A percentile compares a stretch with the other conserved stretches of the same genome.
phyloP scores from a whole-genome alignment of 2,329 filamentous ascomycete species.

The Trichoderma oligosporum region DNA sequence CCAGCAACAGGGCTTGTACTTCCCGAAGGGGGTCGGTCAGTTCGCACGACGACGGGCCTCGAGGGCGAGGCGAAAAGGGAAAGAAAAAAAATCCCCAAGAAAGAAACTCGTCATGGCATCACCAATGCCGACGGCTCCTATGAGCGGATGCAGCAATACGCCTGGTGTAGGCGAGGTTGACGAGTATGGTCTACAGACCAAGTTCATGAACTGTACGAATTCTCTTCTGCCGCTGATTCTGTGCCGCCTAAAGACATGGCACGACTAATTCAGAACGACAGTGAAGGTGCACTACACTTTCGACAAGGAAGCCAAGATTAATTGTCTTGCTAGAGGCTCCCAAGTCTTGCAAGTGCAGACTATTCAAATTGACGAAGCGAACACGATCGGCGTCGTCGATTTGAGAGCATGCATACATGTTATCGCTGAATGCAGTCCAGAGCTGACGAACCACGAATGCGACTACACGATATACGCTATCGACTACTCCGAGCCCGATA shows the following conservation, averaged over 20 bases:
- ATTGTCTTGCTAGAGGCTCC: constrained; percentile 83
- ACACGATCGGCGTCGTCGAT: constrained; percentile 81
- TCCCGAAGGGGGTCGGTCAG: constrained; percentile 6
- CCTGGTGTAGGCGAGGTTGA: constrained; percentile 33
- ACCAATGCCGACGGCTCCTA: constrained; percentile 34
- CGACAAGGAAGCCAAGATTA: constrained; percentile 80
- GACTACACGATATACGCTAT: constrained; percentile 97
- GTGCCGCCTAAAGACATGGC: neutral
- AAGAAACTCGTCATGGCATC: constrained; percentile 36
- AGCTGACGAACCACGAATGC: constrained; percentile 64
- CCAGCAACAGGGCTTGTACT: constrained; percentile 7
- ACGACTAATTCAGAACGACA: constrained; percentile 35
- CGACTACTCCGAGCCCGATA: constrained; percentile 94
- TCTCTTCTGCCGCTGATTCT: constrained; percentile 15
- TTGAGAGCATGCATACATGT: constrained; percentile 82
- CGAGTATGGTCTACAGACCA: constrained; percentile 53
- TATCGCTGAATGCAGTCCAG: constrained; percentile 74
- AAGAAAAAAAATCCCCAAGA: neutral
- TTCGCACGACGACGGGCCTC: neutral
- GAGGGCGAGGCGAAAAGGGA: constrained; percentile 5
- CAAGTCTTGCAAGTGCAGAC: constrained; percentile 77
- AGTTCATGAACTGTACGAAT: constrained; percentile 63
- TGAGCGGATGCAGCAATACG: constrained; percentile 34
- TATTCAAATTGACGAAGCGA: constrained; percentile 73
- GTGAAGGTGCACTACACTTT: constrained; percentile 98